Evolutionary conservation across 2,329 filamentous ascomycete species (phyloP).

Genomic region (Fusarium domesticum): DNA sequence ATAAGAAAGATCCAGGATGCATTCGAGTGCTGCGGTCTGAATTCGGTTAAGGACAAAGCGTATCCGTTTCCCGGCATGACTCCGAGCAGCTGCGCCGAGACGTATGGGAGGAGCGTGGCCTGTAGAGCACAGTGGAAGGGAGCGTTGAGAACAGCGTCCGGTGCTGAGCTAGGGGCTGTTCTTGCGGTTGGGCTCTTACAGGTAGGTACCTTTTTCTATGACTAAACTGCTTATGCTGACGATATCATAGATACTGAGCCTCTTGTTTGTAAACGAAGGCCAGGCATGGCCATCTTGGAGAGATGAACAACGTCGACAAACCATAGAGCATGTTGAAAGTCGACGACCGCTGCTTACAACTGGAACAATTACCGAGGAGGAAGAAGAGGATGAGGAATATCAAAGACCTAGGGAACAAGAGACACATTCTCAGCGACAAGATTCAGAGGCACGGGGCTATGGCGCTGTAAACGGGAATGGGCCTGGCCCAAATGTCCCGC

Average conservation of each 20-base stretch:
- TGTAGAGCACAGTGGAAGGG: conserved; percentile 57
- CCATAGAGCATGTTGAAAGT: conserved; percentile 14
- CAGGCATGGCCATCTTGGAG: conserved; percentile 32
- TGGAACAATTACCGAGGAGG: conserved; percentile 32
- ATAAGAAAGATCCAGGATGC: conserved; percentile 63
- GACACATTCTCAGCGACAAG: conserved; percentile 4
- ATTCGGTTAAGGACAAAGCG: conserved; percentile 54
- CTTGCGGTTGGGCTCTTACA: conserved; percentile 54
- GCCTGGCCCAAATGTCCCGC: conserved; percentile 27
- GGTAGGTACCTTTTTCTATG: conserved; percentile 36
- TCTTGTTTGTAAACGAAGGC: conserved; percentile 32
- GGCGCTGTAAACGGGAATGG: conserved; percentile 17
- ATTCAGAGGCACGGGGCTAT: conserved; percentile 15
- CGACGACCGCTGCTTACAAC: conserved; percentile 27
- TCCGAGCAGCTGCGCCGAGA: conserved; percentile 42
- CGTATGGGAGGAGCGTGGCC: conserved; percentile 43
- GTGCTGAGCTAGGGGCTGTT: conserved; percentile 54
- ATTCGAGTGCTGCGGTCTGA: conserved; percentile 65
- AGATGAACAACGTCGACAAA: conserved; percentile 4
- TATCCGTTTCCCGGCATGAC: conserved; percentile 54
- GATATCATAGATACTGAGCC: conserved; percentile 28
- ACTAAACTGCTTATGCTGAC: background rate
- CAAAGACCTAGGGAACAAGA: background rate
- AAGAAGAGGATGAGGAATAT: background rate
- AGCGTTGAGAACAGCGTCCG: conserved; percentile 51